Base-by-base conservation (phyloP, 257 asterid genomes). In the Phtheirospermum japonicum region DNA sequence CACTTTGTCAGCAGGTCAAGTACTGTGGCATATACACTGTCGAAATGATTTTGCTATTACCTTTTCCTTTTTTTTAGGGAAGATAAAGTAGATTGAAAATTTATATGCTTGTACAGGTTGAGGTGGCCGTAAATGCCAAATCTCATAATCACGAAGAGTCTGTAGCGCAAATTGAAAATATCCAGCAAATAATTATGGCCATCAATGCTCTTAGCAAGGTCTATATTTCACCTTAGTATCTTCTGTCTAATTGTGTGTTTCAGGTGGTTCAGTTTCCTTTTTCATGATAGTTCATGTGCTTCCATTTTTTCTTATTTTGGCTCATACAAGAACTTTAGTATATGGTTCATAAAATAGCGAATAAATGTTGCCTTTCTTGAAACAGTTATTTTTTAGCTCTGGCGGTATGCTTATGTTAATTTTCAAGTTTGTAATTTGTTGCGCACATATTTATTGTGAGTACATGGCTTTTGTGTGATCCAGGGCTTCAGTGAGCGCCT, bases 181-280 rank as follows among this genome's bases (percentile, higher is more conserved):
- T 89, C 68, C 95, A 82, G 78, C 96, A 82, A 67, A 82, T 76
- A 53, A 73, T 93, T 63, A 85, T 85, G 94, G 96, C 97, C 75
- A 87, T 93, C 63, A 93, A 82, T 80, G 91, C 99, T 65, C 90
- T 93, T 64, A 93, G 99, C 95, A 93, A 93, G 99, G 99, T 93
- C 23, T 32, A 59, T 18, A 50, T 71, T 51, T 50, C 9, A 9
- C 40, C 36, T 53, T 67, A n/a, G n/a, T 31, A 60, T 50, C 63
- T 69, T 62, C 58, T 56, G 37, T 53, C 28, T 40, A 46, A 13
- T 52, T 63, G 46, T 61, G 26, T 26, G 42, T 54, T 61, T 63
- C 69, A 42, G 56, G 52, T 55, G 58, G 18, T 49, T 34, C 28
- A 26, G 34, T 66, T 57, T 34, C 36, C 55, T 64, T n/a, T 59